Conservation (phyloP, 2,329 filamentous ascomycete genomes). For the Exserohilum rostratum region DNA sequence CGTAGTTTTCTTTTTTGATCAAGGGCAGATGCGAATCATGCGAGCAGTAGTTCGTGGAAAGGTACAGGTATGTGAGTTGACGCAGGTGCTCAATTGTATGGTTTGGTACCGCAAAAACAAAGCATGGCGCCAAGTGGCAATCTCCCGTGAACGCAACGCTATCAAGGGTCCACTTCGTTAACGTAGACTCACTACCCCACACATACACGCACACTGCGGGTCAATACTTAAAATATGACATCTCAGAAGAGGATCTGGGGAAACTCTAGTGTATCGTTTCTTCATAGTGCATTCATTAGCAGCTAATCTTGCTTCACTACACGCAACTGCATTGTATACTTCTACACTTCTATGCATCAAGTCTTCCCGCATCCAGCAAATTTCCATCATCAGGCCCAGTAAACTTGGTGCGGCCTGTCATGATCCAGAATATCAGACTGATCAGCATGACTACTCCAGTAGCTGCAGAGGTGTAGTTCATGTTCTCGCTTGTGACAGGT, state of each 20-base stretch:
- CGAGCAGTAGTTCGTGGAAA: no score
- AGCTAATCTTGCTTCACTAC: no score
- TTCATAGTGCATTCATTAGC: no score
- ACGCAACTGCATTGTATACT: not conserved
- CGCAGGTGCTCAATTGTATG: no score
- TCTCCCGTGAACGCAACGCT: not conserved
- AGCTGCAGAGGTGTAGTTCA: slow-evolving; percentile 65
- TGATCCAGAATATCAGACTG: slow-evolving; percentile 59
- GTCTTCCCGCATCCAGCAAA: slow-evolving; percentile 7
- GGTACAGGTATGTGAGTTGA: no score
- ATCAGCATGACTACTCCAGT: slow-evolving; percentile 61
- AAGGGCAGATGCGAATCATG: no score
- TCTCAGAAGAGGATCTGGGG: not conserved
- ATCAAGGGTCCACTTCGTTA: not conserved
- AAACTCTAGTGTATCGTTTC: not conserved
- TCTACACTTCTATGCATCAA: not conserved
- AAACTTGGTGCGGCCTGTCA: slow-evolving; percentile 58
- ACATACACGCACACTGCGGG: no score
- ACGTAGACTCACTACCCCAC: no score
- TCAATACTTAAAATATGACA: no score
- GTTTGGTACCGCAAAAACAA: not conserved
- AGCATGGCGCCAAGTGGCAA: not conserved
- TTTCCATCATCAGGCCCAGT: slow-evolving; percentile 53
- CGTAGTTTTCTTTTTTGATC: no score
- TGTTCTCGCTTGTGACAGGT: slow-evolving; percentile 61